Evolutionary conservation across 1,139 yeast species (phyloP).

Genomic region (Protomyces lactucae-debilis): DNA sequence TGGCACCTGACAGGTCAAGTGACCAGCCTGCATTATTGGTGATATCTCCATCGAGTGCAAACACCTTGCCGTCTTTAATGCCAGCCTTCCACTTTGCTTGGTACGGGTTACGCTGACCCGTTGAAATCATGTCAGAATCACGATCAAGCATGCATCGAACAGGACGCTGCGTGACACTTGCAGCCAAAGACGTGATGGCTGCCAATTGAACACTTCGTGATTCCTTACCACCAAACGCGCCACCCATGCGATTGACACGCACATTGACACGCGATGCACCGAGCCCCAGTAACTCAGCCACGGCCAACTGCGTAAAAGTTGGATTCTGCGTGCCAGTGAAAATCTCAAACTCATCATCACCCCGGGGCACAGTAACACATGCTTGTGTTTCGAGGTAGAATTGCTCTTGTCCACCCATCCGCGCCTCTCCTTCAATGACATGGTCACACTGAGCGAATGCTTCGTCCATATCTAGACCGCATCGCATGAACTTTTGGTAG

Average conservation of each 20-base stretch:
- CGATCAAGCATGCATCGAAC: slow-evolving; percentile 44
- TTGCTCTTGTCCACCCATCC: slow-evolving; percentile 49
- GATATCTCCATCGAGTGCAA: slow-evolving; percentile 41
- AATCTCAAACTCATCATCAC: slow-evolving; percentile 45
- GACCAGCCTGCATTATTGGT: slow-evolving; percentile 49
- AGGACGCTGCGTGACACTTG: slow-evolving; percentile 45
- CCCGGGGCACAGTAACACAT: slow-evolving; percentile 43
- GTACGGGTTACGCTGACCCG: slow-evolving; percentile 49
- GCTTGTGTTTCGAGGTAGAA: slow-evolving; percentile 48
- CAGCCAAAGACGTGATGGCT: slow-evolving; percentile 54
- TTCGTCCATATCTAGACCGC: slow-evolving; percentile 43
- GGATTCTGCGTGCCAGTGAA: slow-evolving; percentile 46
- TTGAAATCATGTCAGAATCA: slow-evolving; percentile 45
- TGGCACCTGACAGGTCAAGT: slow-evolving; percentile 47
- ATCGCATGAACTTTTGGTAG: slow-evolving; percentile 37
- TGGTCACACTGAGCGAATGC: slow-evolving; percentile 42
- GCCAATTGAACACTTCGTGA: slow-evolving; percentile 44
- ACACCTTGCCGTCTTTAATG: slow-evolving; percentile 42
- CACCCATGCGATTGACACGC: slow-evolving; percentile 51
- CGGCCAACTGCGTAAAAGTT: slow-evolving; percentile 44
- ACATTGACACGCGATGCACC: slow-evolving; percentile 44
- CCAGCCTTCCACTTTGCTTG: slow-evolving; percentile 45
- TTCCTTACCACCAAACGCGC: slow-evolving; percentile 63
- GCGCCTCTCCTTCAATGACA: slow-evolving; percentile 41
- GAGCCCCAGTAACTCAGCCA: slow-evolving; percentile 44